A percentile compares a stretch with the other conserved stretches of the same genome.
phyloP scores from a whole-genome alignment of 495 filamentous ascomycete species.

The Astrocystis sublimbata region DNA sequence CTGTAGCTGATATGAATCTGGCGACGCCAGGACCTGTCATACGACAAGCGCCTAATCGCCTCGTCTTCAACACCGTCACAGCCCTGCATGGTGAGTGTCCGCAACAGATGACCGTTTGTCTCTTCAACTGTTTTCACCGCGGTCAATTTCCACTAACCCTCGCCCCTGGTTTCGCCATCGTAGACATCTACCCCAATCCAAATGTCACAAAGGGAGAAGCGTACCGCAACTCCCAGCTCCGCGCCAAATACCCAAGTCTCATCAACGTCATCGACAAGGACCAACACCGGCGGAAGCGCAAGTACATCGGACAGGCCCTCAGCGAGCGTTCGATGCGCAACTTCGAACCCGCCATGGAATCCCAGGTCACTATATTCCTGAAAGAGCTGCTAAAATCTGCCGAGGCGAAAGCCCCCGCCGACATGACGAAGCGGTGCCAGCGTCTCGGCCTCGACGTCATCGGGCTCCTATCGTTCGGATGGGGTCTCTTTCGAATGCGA shows the following conservation, averaged over 20 bases:
- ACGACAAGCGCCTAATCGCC: background rate
- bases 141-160: no score
- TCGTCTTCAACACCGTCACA: background rate
- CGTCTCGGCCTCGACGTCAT: conserved; percentile 14
- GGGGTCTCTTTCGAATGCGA: no score
- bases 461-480: conserved; percentile 18
- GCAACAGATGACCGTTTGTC: background rate
- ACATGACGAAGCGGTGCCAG: conserved; percentile 9
- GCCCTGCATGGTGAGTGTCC: background rate
- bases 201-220: background rate
- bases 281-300: conserved; percentile 12
- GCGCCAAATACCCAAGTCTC: background rate
- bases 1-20: background rate
- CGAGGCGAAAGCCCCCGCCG: conserved; percentile 9
- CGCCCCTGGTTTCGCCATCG: background rate
- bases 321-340: conserved; percentile 18
- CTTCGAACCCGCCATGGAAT: conserved; percentile 17
- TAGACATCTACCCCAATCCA: background rate
- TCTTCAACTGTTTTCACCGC: no score
- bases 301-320: conserved; percentile 12
- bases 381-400: conserved; percentile 22
- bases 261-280: conserved; percentile 12
- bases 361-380: conserved; percentile 17
- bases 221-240: background rate
- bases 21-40: background rate